Conservation (phyloP, 495 filamentous ascomycete genomes). For the Trichoderma asperelloides region DNA sequence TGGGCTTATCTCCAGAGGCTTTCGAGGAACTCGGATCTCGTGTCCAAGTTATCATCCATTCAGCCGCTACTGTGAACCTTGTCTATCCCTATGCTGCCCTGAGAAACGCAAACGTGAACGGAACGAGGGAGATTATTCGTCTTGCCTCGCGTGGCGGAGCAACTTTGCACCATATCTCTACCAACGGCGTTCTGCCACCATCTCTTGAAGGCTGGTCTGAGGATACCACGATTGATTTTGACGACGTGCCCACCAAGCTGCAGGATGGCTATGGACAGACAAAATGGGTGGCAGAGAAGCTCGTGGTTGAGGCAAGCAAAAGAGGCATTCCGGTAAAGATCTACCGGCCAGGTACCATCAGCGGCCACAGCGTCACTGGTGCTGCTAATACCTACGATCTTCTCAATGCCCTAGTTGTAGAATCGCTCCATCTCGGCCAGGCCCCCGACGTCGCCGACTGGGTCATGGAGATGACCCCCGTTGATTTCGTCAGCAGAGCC, state of each 20-base stretch:
- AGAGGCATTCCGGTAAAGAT: conserved; percentile 53
- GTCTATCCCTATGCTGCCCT: conserved; percentile 60
- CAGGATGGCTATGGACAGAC: conserved; percentile 57
- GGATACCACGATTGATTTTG: conserved; percentile 45
- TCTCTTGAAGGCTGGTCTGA: conserved; percentile 52
- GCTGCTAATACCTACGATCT: conserved; percentile 63
- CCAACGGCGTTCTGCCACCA: conserved; percentile 57
- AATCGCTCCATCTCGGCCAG: conserved; percentile 54
- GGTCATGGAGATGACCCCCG: conserved; percentile 65
- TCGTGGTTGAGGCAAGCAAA: conserved; percentile 52
- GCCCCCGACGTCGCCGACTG: conserved; percentile 56
- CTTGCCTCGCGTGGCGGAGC: conserved; percentile 50
- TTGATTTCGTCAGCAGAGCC: conserved; percentile 58
- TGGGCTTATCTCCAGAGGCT: conserved; percentile 47
- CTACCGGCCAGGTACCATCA: conserved; percentile 55
- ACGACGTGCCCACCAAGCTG: conserved; percentile 50
- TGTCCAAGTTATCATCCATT: conserved; percentile 55
- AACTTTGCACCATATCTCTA: conserved; percentile 62
- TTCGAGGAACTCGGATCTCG: conserved; percentile 49
- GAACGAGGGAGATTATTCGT: conserved; percentile 55
- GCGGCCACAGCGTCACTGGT: conserved; percentile 52
- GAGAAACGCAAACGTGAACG: conserved; percentile 48
- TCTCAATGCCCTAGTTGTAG: conserved; percentile 55
- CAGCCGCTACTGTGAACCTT: conserved; percentile 57
- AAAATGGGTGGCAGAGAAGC: conserved; percentile 60